Conservation (phyloP, 345 rosid species). For the Acer saccharum region DNA sequence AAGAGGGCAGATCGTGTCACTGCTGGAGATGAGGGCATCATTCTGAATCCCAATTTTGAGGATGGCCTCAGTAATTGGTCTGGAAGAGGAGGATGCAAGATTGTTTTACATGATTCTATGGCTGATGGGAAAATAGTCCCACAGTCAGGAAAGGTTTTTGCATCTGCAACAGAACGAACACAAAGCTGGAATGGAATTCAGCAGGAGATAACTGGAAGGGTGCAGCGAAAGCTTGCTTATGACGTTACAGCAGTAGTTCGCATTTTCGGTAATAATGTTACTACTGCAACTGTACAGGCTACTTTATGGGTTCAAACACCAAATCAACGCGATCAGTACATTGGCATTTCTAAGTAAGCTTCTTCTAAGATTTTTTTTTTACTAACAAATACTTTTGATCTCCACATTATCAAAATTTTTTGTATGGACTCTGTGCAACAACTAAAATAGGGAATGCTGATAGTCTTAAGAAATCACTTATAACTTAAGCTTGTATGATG, state of each 20-base stretch:
- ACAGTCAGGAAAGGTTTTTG: slow-evolving; percentile 67
- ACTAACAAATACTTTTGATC: not conserved
- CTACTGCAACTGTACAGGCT: slow-evolving; percentile 59
- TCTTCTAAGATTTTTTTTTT: not conserved
- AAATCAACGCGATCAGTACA: slow-evolving; percentile 73
- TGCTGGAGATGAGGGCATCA: slow-evolving; percentile 55
- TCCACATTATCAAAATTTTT: not conserved
- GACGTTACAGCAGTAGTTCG: slow-evolving; percentile 71
- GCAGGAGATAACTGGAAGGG: slow-evolving; percentile 82
- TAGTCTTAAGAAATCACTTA: not conserved
- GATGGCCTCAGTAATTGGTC: slow-evolving; percentile 90
- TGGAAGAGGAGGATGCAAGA: slow-evolving; percentile 91
- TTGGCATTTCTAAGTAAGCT: slow-evolving; percentile 80
- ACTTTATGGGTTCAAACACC: slow-evolving; percentile 77
- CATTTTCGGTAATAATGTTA: slow-evolving; percentile 62
- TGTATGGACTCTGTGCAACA: not conserved
- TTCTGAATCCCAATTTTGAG: slow-evolving; percentile 74
- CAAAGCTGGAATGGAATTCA: slow-evolving; percentile 92
- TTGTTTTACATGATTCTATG: slow-evolving; percentile 74
- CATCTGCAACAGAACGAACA: slow-evolving; percentile 75
- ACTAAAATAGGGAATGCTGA: not conserved
- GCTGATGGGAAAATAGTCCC: slow-evolving; percentile 78
- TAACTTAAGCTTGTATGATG: not conserved
- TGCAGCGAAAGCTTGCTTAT: slow-evolving; percentile 73
- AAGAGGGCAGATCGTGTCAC: slow-evolving; percentile 12